These are phyloP conservation scores for Solanum chiquidenum DNA, from an alignment of 257 asterid species.

Conservation along the genomic window DNA sequence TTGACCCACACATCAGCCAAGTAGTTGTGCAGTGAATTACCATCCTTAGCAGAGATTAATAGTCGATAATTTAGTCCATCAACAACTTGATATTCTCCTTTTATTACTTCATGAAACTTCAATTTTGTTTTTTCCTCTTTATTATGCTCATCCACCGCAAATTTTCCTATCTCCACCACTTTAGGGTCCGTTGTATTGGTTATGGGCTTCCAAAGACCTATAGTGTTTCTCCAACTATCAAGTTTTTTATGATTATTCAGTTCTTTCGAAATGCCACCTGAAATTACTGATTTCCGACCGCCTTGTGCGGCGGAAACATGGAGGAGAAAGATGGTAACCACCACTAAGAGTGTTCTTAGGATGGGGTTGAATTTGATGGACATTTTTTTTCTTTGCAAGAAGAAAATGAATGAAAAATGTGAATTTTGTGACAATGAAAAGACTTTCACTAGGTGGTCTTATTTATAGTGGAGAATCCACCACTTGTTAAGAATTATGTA, in stretches of 20 bases:
- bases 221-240: background rate
- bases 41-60: background rate
- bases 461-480: background rate
- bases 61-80: background rate
- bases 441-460: background rate
- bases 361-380: background rate
- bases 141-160: background rate
- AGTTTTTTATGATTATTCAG: too few relatives aligned
- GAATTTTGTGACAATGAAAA: background rate
- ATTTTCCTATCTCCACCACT: background rate
- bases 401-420: background rate
- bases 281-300: background rate
- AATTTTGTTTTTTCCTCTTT: background rate
- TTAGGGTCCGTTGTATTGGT: background rate
- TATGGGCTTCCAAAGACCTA: background rate
- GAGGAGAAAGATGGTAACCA: background rate
- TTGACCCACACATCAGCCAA: background rate
- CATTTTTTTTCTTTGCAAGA: background rate
- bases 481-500: too few relatives aligned
- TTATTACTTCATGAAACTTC: background rate
- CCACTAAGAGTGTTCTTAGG: background rate
- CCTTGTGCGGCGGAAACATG: background rate
- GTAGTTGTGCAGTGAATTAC: background rate
- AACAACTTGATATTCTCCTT: background rate
- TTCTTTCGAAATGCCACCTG: too few relatives aligned